Conservation (phyloP, 768 basidiomycete species). For the Amanita phalloides region DNA sequence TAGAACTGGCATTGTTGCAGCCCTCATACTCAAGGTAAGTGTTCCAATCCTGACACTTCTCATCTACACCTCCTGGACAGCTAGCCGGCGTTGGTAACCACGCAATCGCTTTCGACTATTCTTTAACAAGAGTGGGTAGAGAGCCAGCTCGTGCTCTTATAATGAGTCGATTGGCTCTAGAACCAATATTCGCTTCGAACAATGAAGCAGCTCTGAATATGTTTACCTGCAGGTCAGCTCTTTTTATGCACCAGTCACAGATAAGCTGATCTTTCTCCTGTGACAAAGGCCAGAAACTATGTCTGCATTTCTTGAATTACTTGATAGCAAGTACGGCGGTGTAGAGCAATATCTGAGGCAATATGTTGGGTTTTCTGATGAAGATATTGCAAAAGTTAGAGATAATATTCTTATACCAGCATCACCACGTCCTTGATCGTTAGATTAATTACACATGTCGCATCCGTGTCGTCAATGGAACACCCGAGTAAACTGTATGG, state of each 20-base stretch:
- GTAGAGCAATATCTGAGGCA: conserved; percentile 51
- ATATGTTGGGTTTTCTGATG: conserved; percentile 47
- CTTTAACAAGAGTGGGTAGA: conserved; percentile 67
- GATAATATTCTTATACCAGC: conserved; percentile 39
- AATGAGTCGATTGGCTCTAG: conserved; percentile 54
- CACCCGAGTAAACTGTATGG: background rate
- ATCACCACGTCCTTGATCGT: conserved; percentile 9
- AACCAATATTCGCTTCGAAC: conserved; percentile 65
- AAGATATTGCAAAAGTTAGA: conserved; percentile 51
- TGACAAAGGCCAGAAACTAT: conserved; percentile 57
- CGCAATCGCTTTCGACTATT: conserved; percentile 61
- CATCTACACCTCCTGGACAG: conserved; percentile 22
- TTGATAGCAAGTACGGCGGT: conserved; percentile 59
- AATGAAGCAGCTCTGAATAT: conserved; percentile 72
- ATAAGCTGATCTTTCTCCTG: background rate
- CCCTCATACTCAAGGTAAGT: conserved; percentile 56
- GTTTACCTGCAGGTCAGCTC: conserved; percentile 62
- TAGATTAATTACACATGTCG: background rate
- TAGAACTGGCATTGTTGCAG: conserved; percentile 68
- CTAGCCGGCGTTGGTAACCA: conserved; percentile 64
- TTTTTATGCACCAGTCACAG: background rate
- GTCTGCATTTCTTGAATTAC: conserved; percentile 52
- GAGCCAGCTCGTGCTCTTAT: conserved; percentile 69
- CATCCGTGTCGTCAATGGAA: background rate
- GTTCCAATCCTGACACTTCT: background rate